phyloP scores from a whole-genome alignment of 2,329 filamentous ascomycete genomes.

The Cadophora malorum region DNA sequence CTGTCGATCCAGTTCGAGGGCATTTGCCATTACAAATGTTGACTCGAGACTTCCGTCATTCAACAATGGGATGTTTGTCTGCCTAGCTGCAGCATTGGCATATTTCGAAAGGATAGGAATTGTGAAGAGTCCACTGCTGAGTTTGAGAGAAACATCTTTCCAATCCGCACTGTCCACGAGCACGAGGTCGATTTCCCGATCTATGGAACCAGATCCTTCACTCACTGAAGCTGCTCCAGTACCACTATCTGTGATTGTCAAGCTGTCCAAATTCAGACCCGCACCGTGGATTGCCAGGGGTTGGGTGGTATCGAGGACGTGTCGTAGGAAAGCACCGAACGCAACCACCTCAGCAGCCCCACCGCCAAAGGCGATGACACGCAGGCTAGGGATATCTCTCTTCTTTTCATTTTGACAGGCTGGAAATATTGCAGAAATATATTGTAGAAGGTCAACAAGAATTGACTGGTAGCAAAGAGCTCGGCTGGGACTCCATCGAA shows the following conservation, averaged over 20 bases:
- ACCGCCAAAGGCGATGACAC: slow-evolving; percentile 46
- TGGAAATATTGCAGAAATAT: slow-evolving; percentile 32
- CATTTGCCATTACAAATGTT: slow-evolving; percentile 56
- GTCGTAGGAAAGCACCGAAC: slow-evolving; percentile 59
- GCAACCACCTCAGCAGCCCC: slow-evolving; percentile 70
- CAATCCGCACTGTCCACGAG: slow-evolving; percentile 88
- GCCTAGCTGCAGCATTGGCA: slow-evolving; percentile 55
- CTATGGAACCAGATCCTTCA: background rate
- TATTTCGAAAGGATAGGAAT: slow-evolving; percentile 59
- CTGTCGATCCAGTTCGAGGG: slow-evolving; percentile 51
- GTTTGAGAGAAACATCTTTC: slow-evolving; percentile 63
- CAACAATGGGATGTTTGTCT: slow-evolving; percentile 55
- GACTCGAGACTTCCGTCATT: slow-evolving; percentile 48
- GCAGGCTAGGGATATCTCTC: slow-evolving; percentile 5
- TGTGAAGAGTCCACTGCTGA: slow-evolving; percentile 63
- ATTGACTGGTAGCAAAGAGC: slow-evolving; percentile 78
- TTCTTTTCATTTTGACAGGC: background rate
- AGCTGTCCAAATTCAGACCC: slow-evolving; percentile 20
- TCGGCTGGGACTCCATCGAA: slow-evolving; percentile 88
- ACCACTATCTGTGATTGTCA: slow-evolving; percentile 25
- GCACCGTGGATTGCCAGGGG: slow-evolving; percentile 15
- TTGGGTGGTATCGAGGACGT: slow-evolving; percentile 41
- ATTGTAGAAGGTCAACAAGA: slow-evolving; percentile 48
- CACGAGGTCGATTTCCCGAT: slow-evolving; percentile 51
- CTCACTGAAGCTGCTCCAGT: background rate